Evolutionary conservation across 371 early-diverging fungal genomes (phyloP).

Genomic region (Haplosporangium sp.): DNA sequence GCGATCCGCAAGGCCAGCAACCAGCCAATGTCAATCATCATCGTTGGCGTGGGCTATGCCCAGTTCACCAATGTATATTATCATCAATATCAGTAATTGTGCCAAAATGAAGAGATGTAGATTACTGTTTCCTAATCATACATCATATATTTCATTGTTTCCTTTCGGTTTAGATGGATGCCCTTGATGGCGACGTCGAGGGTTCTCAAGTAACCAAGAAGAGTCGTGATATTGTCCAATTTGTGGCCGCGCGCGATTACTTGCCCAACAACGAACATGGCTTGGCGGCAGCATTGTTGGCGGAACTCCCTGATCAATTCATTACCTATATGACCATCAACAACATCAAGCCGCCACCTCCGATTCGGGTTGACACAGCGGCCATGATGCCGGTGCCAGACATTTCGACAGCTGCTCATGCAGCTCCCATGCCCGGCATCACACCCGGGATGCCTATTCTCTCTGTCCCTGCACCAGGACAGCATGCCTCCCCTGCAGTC

Average conservation of each 20-base stretch:
- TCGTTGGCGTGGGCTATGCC: constrained; percentile 65
- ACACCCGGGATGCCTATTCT: not conserved
- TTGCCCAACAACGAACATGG: constrained; percentile 15
- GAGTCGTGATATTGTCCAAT: constrained; percentile 64
- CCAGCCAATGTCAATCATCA: constrained; percentile 63
- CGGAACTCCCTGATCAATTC: constrained; percentile 37
- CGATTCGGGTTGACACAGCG: constrained; percentile 13
- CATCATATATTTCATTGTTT: not conserved
- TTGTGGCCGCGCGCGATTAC: constrained; percentile 59
- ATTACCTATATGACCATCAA: constrained; percentile 32
- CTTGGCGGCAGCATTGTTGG: constrained; percentile 25
- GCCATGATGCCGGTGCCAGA: not conserved
- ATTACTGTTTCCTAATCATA: not conserved
- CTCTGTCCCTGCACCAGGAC: not conserved
- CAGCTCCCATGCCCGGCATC: not conserved
- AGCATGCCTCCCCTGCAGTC: not conserved
- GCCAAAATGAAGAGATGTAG: not conserved
- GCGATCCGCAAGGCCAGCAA: constrained; percentile 58
- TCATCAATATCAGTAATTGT: not conserved
- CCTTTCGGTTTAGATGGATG: constrained; percentile 48
- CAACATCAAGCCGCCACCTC: constrained; percentile 25
- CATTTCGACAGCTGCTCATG: not conserved
- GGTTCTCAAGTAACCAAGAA: constrained; percentile 6
- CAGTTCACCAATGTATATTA: constrained; percentile 34
- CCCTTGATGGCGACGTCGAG: constrained; percentile 59